phyloP scores from a whole-genome alignment of 306 rosid species.

The Lithocarpus polystachyus region DNA sequence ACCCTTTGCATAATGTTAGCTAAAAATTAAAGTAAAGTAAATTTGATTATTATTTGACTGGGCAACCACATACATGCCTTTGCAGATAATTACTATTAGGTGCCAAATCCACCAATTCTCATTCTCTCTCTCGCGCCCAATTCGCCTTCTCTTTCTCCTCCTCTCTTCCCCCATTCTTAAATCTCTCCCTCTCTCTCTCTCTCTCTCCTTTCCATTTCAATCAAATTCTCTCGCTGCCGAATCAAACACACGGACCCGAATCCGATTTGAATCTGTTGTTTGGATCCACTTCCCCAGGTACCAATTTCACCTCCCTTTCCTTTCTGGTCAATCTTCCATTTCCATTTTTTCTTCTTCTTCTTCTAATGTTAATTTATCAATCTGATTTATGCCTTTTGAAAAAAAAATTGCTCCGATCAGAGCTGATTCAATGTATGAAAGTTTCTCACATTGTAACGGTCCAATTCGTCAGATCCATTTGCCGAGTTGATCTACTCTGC shows the following conservation, averaged over 20 bases:
- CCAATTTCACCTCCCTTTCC: background rate
- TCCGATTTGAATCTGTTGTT: slow-evolving; percentile 1
- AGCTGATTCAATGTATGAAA: background rate
- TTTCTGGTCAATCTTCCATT: background rate
- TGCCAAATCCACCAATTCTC: slow-evolving; percentile 30
- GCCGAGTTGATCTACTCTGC: background rate
- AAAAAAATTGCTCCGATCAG: slow-evolving; percentile 10
- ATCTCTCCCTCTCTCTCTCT: slow-evolving; percentile 6
- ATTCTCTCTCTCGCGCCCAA: slow-evolving; percentile 58
- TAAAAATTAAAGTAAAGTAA: background rate
- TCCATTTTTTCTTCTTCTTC: background rate
- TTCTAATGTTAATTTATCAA: slow-evolving; percentile 8
- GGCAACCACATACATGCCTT: slow-evolving; percentile 22
- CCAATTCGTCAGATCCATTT: slow-evolving; percentile 15
- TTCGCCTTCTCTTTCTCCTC: slow-evolving; percentile 41
- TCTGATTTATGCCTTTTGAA: slow-evolving; percentile 3
- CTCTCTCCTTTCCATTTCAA: slow-evolving; percentile 9
- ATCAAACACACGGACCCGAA: slow-evolving; percentile 6
- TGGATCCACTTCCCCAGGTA: slow-evolving; percentile 25
- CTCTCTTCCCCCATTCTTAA: background rate
- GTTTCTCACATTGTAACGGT: background rate
- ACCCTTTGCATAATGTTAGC: background rate
- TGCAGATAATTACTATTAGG: slow-evolving; percentile 27
- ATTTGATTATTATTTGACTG: slow-evolving; percentile 43
- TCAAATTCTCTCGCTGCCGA: slow-evolving; percentile 26